Conservation (phyloP, 495 filamentous ascomycete species). For the Penicilliopsis zonata region DNA sequence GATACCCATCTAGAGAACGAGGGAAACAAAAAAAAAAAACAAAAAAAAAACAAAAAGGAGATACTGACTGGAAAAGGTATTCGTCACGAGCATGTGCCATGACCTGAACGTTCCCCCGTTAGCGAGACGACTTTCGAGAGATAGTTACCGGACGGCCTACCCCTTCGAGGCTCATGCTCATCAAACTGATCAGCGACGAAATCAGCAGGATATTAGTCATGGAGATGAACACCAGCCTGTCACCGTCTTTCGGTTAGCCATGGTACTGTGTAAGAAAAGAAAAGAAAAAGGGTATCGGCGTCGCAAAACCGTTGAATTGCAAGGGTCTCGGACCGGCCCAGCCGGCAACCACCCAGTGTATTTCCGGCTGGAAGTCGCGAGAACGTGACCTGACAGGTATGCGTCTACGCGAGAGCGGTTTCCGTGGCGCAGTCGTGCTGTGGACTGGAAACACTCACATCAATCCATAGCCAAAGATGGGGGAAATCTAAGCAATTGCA, state of each 20-base stretch:
- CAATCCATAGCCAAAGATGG: constrained; percentile 33
- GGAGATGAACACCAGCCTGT: constrained; percentile 62
- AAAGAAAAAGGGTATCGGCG: too few species aligned
- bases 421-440: constrained; percentile 17
- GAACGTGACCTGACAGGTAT: constrained; percentile 27
- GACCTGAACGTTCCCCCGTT: constrained; percentile 29
- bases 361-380: too few species aligned
- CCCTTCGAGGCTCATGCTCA: constrained; percentile 79
- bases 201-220: constrained; percentile 87
- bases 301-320: too few species aligned
- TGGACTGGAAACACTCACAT: constrained; percentile 20
- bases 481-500: constrained; percentile 27
- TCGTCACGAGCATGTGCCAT: constrained; percentile 55
- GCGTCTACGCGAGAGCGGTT: too few species aligned
- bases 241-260: constrained; percentile 2
- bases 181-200: constrained; percentile 80
- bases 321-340: too few species aligned
- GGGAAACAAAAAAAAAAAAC: too few species aligned
- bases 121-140: not conserved
- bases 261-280: not conserved
- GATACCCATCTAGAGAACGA: too few species aligned
- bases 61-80: constrained; percentile 67
- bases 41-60: constrained; percentile 3
- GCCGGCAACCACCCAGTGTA: too few species aligned
- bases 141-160: constrained; percentile 41